Evolutionary conservation across 495 filamentous ascomycete species (phyloP), one percentile per base, ranked within the genome.

Genomic region (Hypomontagnella monticulosa): DNA sequence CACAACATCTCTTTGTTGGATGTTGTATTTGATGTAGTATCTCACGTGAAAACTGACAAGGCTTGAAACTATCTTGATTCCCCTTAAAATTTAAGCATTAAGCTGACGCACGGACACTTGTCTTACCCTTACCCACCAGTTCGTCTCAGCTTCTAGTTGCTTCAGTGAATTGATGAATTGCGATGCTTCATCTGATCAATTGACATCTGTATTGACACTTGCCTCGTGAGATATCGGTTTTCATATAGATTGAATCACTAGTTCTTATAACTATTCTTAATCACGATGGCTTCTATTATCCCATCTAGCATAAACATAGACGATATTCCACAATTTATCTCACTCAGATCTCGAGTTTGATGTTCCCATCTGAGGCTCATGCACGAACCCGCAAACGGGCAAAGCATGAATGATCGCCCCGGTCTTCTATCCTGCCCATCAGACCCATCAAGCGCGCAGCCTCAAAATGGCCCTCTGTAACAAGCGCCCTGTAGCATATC

Each of bases 401-500:
- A 40, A 48, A 38, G 63, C 63, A 67, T 67, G 63, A 67, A 67
- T 67, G 57, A 67, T 67, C 63, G 41, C 11, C 63, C 40, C 36
- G 11, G 20, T 42, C 59, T 36, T 54, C n/a, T 42, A 12, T 23
- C 46, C 38, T 32, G 16, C 38, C 60, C 50, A 42, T 49, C 50
- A 30, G 42, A 30, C 38, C 61, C 52, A 51, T 52, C 53, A 54
- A 12, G 15, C 23, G 32, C 32, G 54, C 53, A 40, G 18, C 6
- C 19, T 15, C 40, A 1, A 3, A 11, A 12, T 40, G 10, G 34
- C 33, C 18, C 9, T 44, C 38, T 63, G 61, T 63, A 57, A 57
- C 61, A 38, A 44, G 38, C 11, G 8, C 40, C 48, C 58, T 34
- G 40, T 32, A 8, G 14, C 33, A 14, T 15, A 48, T 32, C 49